These are phyloP conservation scores for Phialophora tarda DNA, from an alignment of 2,329 filamentous ascomycete genomes.

Conservation along the genomic window DNA sequence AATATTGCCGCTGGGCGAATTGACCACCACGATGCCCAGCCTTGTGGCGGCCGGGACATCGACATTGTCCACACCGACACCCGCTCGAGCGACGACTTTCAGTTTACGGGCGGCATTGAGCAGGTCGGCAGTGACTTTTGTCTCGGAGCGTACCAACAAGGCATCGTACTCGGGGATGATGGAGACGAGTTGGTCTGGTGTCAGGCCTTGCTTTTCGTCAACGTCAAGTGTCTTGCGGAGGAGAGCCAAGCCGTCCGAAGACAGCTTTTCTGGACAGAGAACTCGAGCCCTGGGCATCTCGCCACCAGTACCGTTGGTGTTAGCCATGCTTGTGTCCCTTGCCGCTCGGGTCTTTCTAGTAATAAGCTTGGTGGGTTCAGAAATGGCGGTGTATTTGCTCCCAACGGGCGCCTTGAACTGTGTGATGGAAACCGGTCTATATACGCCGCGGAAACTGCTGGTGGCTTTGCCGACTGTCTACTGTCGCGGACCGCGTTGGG, in stretches of 20 bases:
- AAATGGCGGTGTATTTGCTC: conserved; percentile 2
- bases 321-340: conserved; percentile 10
- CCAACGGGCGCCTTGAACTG: background rate
- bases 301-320: conserved; percentile 30
- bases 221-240: conserved; percentile 71
- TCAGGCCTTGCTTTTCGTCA: conserved; percentile 68
- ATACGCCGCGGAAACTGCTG: background rate
- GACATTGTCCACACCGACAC: conserved; percentile 84
- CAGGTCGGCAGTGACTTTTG: conserved; percentile 74
- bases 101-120: conserved; percentile 70
- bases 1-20: conserved; percentile 79
- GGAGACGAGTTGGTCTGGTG: conserved; percentile 66
- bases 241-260: conserved; percentile 74
- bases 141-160: conserved; percentile 80
- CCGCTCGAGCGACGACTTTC: conserved; percentile 78
- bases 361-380: background rate
- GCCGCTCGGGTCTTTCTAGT: background rate
- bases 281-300: conserved; percentile 56
- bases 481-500: background rate
- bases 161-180: conserved; percentile 75
- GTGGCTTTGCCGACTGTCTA: background rate
- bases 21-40: conserved; percentile 78
- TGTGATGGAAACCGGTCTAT: background rate
- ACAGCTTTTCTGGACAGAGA: conserved; percentile 80
- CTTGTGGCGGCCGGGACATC: conserved; percentile 74